Conservation (phyloP, 306 rosid genomes). For the Myrica gale region DNA sequence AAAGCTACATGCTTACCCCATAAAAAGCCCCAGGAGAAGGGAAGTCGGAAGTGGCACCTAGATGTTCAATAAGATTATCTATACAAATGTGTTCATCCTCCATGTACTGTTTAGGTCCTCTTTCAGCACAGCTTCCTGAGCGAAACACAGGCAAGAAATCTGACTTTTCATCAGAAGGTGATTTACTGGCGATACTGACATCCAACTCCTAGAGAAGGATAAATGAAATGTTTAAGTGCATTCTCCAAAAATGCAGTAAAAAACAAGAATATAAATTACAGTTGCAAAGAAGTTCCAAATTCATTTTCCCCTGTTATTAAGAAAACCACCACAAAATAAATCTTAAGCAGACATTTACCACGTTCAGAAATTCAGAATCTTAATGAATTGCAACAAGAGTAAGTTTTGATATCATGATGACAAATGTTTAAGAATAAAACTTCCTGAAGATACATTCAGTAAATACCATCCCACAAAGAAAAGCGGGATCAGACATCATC, state of each 20-base stretch:
- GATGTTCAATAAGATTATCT: constrained; percentile 59
- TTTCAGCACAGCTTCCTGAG: constrained; percentile 89
- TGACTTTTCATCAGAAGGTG: constrained; percentile 49
- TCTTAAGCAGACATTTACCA: neutral
- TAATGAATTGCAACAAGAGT: neutral
- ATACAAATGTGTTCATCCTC: constrained; percentile 80
- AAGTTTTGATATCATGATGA: neutral
- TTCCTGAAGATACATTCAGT: neutral
- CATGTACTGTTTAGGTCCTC: constrained; percentile 81
- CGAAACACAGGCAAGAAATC: constrained; percentile 60
- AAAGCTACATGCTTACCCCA: constrained; percentile 53
- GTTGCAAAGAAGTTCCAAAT: neutral
- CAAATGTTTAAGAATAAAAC: neutral
- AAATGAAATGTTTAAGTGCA: neutral
- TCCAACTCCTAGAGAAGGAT: constrained; percentile 48
- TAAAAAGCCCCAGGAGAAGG: constrained; percentile 70
- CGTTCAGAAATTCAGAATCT: neutral
- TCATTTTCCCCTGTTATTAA: neutral
- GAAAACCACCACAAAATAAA: neutral
- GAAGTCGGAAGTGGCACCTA: constrained; percentile 43
- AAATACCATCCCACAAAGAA: neutral
- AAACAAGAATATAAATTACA: neutral
- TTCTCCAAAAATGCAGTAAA: neutral
- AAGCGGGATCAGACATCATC: neutral
- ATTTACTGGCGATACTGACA: constrained; percentile 42